Conservation (phyloP, 2,329 filamentous ascomycete species). For the Knufia petricola region DNA sequence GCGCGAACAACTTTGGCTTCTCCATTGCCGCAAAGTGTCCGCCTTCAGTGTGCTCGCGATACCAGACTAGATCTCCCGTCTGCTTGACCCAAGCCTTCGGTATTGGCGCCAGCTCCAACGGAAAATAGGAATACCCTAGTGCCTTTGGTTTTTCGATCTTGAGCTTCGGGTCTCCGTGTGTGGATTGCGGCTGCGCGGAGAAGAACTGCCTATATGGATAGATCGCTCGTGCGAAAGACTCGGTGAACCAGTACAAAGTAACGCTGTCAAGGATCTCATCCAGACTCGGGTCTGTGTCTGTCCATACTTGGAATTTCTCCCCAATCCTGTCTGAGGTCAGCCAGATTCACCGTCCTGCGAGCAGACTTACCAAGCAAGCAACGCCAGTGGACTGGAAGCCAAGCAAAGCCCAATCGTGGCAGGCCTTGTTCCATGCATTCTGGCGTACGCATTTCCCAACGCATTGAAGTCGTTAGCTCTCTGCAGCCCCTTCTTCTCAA, state of each 20-base stretch:
- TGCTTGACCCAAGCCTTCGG: slow-evolving; percentile 16
- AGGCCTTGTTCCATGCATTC: slow-evolving; percentile 46
- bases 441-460: slow-evolving; percentile 41
- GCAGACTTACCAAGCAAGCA: slow-evolving; percentile 42
- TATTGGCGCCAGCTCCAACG: slow-evolving; percentile 17
- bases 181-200: background rate
- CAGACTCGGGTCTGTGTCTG: slow-evolving; percentile 26
- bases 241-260: slow-evolving; percentile 32
- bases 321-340: slow-evolving; percentile 27
- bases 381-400: slow-evolving; percentile 43
- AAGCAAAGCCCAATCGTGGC: slow-evolving; percentile 49
- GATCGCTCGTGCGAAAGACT: slow-evolving; percentile 28
- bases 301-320: slow-evolving; percentile 32
- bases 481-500: slow-evolving; percentile 30
- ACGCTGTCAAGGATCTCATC: slow-evolving; percentile 28
- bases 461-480: slow-evolving; percentile 32
- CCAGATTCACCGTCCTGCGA: slow-evolving; percentile 9
- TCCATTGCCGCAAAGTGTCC: slow-evolving; percentile 46
- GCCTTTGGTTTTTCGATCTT: slow-evolving; percentile 10
- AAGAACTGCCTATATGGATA: slow-evolving; percentile 24
- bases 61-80: slow-evolving; percentile 19
- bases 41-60: slow-evolving; percentile 26
- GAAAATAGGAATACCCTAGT: slow-evolving; percentile 17
- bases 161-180: slow-evolving; percentile 2
- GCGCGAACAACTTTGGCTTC: slow-evolving; percentile 34